phyloP scores from a whole-genome alignment of 169 alveolate genomes.

The Plasmodium fragile region DNA sequence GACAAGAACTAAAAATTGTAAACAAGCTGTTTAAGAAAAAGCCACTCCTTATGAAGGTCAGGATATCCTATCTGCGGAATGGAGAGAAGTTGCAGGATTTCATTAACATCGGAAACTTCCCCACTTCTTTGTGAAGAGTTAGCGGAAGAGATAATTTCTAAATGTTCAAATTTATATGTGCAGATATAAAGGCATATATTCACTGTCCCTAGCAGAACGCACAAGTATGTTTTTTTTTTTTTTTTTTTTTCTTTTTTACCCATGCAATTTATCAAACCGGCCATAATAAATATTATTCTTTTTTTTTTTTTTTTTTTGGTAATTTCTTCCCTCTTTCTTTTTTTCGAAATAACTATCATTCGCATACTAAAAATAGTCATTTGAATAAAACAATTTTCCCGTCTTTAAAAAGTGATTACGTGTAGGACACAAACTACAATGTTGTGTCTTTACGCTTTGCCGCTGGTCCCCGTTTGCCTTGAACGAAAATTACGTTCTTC shows the following conservation, averaged over 20 bases:
- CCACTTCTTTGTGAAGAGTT: conserved; percentile 28
- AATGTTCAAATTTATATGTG: background rate
- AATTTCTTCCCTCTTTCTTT: background rate
- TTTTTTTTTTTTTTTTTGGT: conserved; percentile 29
- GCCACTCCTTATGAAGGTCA: conserved; percentile 77
- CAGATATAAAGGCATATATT: background rate
- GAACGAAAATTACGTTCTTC: background rate
- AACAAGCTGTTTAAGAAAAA: conserved; percentile 57
- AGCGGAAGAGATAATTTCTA: background rate
- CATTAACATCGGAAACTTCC: conserved; percentile 71
- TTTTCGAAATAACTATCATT: background rate
- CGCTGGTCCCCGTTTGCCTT: background rate
- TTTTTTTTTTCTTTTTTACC: background rate
- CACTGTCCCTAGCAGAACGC: background rate
- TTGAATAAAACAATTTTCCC: conserved; percentile 54
- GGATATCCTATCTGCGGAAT: conserved; percentile 58
- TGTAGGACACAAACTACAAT: background rate
- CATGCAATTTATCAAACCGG: background rate
- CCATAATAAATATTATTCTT: conserved; percentile 13
- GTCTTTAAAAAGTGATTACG: conserved; percentile 11
- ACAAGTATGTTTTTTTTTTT: background rate
- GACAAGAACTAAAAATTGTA: conserved; percentile 45
- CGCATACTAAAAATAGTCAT: conserved; percentile 14
- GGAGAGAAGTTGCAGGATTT: conserved; percentile 62
- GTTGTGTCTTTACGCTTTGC: background rate